Evolutionary conservation across 1,284 basidiomycete species (phyloP), one percentile per base, ranked within the genome.

Genomic region (Lignosus rhinocerotis): DNA sequence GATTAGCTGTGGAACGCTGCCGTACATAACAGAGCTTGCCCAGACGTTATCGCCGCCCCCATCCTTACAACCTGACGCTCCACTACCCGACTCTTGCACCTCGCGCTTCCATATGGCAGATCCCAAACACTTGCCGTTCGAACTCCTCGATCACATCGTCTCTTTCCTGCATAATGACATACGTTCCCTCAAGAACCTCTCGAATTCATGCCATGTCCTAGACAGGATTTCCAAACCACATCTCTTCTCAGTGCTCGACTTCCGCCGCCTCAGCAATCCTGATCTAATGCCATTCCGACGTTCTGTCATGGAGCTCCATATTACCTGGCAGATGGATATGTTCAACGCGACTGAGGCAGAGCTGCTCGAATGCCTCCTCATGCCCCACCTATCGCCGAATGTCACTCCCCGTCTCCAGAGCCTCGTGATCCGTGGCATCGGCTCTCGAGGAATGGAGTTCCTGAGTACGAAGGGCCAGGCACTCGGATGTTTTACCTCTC

Each of bases 321-420:
- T 61, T n/a, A 47, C 48, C n/a, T 61, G 55, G 59, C 50, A 49
- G 33, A 42, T 50, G 5, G 59, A 61, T 49, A 61, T 61, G 59
- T 45, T 55, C 25, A 41, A 53, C 19, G 51, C 21, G 9, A 32
- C 33, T 39, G 59, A 61, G 11, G 52, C 32, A 19, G 32, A 51
- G 1, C 44, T 61, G 10, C 55, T 61, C 43, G 33, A 53, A 17
- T 32, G 34, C 6, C 25, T 32, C 32, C 55, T 61, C 32, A 16
- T 42, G 8, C 59, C 59, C 3, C 12, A 55, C 17, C 59, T 61
- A 17, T 56, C 58, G 21, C 21, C 54, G 0, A 36, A 49, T n/a
- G 6, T 19, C 11, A 50, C 32, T 7, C 58, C 58, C 6, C 54
- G 58, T 11, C 46, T 60, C 16, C 54, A 50, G 12, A 53, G 38